Evolutionary conservation across 2,329 filamentous ascomycete genomes (phyloP), one percentile per base, ranked within the genome.

Genomic region (Alternaria ethzedia): DNA sequence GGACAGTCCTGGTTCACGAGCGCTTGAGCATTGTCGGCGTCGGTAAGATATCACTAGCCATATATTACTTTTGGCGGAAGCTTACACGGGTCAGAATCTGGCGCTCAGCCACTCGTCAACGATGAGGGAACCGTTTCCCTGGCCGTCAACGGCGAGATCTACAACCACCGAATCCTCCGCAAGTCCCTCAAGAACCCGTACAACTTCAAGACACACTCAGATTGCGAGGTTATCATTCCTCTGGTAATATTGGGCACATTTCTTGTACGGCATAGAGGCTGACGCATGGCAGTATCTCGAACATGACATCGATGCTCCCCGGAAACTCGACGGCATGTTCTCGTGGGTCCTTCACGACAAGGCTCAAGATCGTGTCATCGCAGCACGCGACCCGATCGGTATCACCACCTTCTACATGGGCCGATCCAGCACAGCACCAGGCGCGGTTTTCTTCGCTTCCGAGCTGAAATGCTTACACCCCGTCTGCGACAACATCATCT

Each of bases 141-240:
- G 65, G 95, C 96, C 70, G 96, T 98, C 88, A 99, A 99, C 83
- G 96, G 96, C 83, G 96, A 99, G 82, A 99, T 99, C 81, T 99
- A 99, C 88, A 99, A 99, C 89, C 96, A 99, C 85, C 92, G 95
- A 79, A 88, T 97, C 77, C 87, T 99, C 77, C 91, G 96, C 79
- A 98, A 97, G 84, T 86, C 86, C 74, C 85, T 97, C 75, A 93
- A 93, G 83, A 89, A 86, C 64, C 88, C 90, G 41, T 97, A 97
- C 83, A 90, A 94, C 82, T 99, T 98, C 90, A 97, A 97, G 90
- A 99, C 96, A 70, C 91, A 96, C 79, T 98, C 95, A 41, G 96
- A 99, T 79, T 99, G 96, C 83, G 96, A 99, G 83, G 95, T 99
- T 79, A 97, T 99, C 82, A 97, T 99, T 79, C 96, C 96, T 71